A percentile compares a stretch with the other conserved stretches of the same genome.
Evolutionary conservation across 192 early-diverging fungal species (phyloP).

Genomic region (Gigaspora rosea): DNA sequence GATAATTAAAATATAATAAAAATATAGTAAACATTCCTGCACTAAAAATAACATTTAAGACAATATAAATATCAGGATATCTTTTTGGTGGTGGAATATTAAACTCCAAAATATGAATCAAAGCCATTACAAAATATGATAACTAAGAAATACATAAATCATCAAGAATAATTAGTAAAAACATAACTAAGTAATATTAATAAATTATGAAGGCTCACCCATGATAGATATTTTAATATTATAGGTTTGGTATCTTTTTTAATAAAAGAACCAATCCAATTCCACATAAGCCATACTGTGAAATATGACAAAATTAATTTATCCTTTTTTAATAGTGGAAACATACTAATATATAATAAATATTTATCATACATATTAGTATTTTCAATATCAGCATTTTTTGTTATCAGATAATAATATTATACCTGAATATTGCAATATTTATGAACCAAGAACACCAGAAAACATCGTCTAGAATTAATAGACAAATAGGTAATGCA

Average conservation of each 20-base stretch:
- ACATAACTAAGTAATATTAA: not conserved
- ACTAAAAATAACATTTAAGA: conserved; percentile 75
- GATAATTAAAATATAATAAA: conserved; percentile 76
- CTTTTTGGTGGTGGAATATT: conserved; percentile 62
- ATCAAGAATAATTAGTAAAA: conserved; percentile 1
- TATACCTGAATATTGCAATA: conserved; percentile 76
- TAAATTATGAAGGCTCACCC: conserved; percentile 28
- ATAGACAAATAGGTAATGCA: conserved; percentile 69
- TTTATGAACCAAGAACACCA: conserved; percentile 71
- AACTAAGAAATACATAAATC: conserved; percentile 21
- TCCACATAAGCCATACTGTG: conserved; percentile 73
- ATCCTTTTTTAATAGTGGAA: conserved; percentile 82
- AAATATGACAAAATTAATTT: conserved; percentile 71
- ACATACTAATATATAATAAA: conserved; percentile 63
- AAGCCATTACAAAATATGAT: conserved; percentile 51
- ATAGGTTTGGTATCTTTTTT: conserved; percentile 15
- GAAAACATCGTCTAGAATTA: conserved; percentile 71
- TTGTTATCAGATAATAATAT: not conserved
- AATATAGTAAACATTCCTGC: conserved; percentile 67
- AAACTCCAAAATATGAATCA: conserved; percentile 62
- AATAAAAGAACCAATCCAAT: conserved; percentile 51
- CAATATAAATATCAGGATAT: conserved; percentile 81
- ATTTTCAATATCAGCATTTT: too few species aligned
- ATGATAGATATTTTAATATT: conserved; percentile 32
- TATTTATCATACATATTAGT: too few species aligned